These are phyloP conservation scores for Hyphopichia burtonii DNA, from an alignment of 1,139 yeast genomes.

Conservation along the genomic window DNA sequence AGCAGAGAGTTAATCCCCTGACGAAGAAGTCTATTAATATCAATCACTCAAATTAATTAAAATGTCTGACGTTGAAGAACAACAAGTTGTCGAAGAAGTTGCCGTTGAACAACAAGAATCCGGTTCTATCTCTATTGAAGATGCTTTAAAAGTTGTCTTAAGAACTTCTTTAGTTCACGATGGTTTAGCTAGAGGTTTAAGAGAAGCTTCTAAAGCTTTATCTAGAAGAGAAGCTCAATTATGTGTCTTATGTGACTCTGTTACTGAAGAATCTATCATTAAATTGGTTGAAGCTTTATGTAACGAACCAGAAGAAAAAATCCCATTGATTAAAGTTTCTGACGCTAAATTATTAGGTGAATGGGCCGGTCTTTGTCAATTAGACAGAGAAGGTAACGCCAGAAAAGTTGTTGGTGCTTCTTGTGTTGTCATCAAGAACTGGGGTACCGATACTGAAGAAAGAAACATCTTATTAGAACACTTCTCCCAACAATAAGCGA, in stretches of 20 bases:
- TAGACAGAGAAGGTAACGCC: slow-evolving; percentile 99
- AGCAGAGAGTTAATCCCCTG: slow-evolving; percentile 63
- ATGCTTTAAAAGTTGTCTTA: slow-evolving; percentile 96
- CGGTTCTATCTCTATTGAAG: slow-evolving; percentile 94
- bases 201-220: slow-evolving; percentile 99
- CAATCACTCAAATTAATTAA: slow-evolving; percentile 13
- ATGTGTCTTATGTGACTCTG: slow-evolving; percentile 97
- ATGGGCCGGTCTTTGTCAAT: slow-evolving; percentile 99
- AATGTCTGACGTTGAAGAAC: slow-evolving; percentile 89
- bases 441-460: slow-evolving; percentile 99
- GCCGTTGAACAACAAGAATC: slow-evolving; percentile 75
- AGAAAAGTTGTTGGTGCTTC: slow-evolving; percentile 99
- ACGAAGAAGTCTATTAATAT: slow-evolving; percentile 76
- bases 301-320: slow-evolving; percentile 95
- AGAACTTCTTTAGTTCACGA: slow-evolving; percentile 98
- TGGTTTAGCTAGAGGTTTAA: slow-evolving; percentile 99
- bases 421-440: slow-evolving; percentile 98
- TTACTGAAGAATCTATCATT: slow-evolving; percentile 95
- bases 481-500: slow-evolving; percentile 79
- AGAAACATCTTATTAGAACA: slow-evolving; percentile 95
- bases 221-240: slow-evolving; percentile 97
- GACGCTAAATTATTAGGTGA: slow-evolving; percentile 99
- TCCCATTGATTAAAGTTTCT: slow-evolving; percentile 98
- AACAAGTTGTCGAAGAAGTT: slow-evolving; percentile 80
- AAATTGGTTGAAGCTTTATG: slow-evolving; percentile 99